A percentile compares a stretch with the other conserved stretches of the same genome.
Conservation (phyloP, 495 filamentous ascomycete genomes). For the Xylaria cubensis region DNA sequence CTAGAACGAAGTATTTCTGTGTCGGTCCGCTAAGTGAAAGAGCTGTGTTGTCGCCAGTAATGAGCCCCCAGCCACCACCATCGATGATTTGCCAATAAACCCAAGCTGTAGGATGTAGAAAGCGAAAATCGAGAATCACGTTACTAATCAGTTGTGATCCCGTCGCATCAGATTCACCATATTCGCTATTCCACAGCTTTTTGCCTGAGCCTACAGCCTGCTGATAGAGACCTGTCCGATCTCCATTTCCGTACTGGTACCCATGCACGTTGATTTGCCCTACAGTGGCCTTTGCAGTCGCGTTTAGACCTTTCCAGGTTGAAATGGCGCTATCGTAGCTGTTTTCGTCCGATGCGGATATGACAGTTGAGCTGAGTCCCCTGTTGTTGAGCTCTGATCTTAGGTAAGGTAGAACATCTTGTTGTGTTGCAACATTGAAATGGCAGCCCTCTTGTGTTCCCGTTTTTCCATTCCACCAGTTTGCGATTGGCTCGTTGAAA, state of each 20-base stretch:
- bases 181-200: constrained; percentile 50
- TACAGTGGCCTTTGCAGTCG: constrained; percentile 34
- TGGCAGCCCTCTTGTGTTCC: constrained; percentile 49
- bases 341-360: constrained; percentile 44
- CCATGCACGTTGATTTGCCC: constrained; percentile 49
- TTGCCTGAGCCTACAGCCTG: constrained; percentile 34
- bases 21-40: constrained; percentile 34
- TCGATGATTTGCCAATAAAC: constrained; percentile 51
- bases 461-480: constrained; percentile 46
- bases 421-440: constrained; percentile 39
- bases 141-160: constrained; percentile 41
- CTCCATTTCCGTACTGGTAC: constrained; percentile 43
- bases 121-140: constrained; percentile 45
- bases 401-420: constrained; percentile 32
- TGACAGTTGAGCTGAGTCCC: constrained; percentile 34
- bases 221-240: constrained; percentile 36
- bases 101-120: constrained; percentile 49
- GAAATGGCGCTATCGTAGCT: constrained; percentile 41
- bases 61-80: constrained; percentile 45
- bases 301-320: constrained; percentile 38
- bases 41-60: constrained; percentile 43
- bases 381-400: constrained; percentile 38
- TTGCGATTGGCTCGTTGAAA: constrained; percentile 47
- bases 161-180: constrained; percentile 46
- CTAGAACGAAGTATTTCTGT: constrained; percentile 48